Percentiles rank a stretch among this genome's conserved stretches.
phyloP scores from a whole-genome alignment of 1,284 basidiomycete genomes.

The Mycosarcoma mackinlayi region DNA sequence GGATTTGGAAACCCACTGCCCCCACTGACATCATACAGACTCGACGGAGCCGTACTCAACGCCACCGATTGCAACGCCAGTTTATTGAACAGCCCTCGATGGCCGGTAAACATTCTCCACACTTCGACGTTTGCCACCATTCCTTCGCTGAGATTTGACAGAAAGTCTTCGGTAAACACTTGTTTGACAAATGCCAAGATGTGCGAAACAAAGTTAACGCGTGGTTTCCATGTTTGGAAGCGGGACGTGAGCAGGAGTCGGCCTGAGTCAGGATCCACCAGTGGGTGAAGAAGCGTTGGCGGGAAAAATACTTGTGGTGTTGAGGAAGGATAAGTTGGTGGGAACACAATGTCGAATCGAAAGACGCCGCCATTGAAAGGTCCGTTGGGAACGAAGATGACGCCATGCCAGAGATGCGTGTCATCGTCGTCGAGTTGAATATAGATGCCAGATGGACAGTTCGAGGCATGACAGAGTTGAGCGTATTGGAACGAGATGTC shows the following conservation, averaged over 20 bases:
- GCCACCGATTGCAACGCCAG: constrained; percentile 53
- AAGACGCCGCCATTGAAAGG: constrained; percentile 54
- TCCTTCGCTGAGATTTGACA: constrained; percentile 39
- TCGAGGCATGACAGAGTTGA: constrained; percentile 38
- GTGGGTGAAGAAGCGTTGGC: constrained; percentile 50
- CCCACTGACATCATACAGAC: constrained; percentile 48
- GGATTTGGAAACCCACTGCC: constrained; percentile 49
- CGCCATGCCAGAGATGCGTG: constrained; percentile 48
- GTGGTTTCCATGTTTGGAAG: constrained; percentile 42
- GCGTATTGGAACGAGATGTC: constrained; percentile 53
- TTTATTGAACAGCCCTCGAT: constrained; percentile 51
- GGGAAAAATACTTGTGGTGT: constrained; percentile 54
- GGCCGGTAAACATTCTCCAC: constrained; percentile 41
- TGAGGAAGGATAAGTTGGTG: constrained; percentile 28
- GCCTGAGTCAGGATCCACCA: constrained; percentile 50
- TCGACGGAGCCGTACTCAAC: constrained; percentile 42
- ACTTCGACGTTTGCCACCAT: constrained; percentile 46
- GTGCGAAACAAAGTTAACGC: constrained; percentile 38
- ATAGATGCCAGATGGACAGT: constrained; percentile 50
- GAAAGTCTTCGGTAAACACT: constrained; percentile 30
- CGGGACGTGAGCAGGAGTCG: constrained; percentile 29
- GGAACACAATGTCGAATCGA: constrained; percentile 58
- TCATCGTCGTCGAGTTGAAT: constrained; percentile 47
- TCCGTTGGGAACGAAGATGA: constrained; percentile 51
- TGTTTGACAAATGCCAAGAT: constrained; percentile 44